Evolutionary conservation across 306 rosid species (phyloP), one percentile per base, ranked within the genome.

Genomic region (Casuarina cunninghamiana): DNA sequence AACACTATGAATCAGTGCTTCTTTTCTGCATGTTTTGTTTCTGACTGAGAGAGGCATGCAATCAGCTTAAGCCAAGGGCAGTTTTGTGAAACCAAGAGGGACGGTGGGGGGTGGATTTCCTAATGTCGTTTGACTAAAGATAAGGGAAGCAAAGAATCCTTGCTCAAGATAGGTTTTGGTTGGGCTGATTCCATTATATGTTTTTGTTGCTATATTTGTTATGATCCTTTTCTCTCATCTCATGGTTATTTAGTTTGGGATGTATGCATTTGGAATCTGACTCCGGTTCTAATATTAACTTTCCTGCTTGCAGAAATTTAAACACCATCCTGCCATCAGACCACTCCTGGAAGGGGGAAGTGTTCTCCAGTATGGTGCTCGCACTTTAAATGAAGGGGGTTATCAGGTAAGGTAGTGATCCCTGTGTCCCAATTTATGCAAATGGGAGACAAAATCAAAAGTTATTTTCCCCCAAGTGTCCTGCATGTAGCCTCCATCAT

Each of bases 321-420:
- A 95, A 78, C 97, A 84, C 78, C 98, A 95, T 72, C 96, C 97
- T 83, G 91, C 91, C 78, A 91, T 95, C 88, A 87, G 84, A 83
- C 84, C 86, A 74, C 75, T 90, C 69, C 83, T 95, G 81, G 90
- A 92, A 81, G 96, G 97, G 55, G 98, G 98, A 77, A 86, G 92
- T 69, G 93, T 89, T 79, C 82, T 95, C 78, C 97, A 95, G 84
- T 92, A 90, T 80, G 97, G 98, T 46, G 97, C 98, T 85, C 97
- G 98, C 82, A 87, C 92, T 42, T 88, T 95, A 83, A 95, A 95
- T 83, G 98, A 95, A 81, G 97, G 97, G 62, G 98, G 98, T 83
- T 84, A 90, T 83, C 98, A 94, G 98, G 98, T 94, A 81, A 44
- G 84, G 53, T 48, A 70, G 54, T 73, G 19, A 68, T 45, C 37